These are phyloP conservation scores for Cyclostephanos tholiformis DNA, from an alignment of 108 stramenopile genomes.

Conservation along the genomic window DNA sequence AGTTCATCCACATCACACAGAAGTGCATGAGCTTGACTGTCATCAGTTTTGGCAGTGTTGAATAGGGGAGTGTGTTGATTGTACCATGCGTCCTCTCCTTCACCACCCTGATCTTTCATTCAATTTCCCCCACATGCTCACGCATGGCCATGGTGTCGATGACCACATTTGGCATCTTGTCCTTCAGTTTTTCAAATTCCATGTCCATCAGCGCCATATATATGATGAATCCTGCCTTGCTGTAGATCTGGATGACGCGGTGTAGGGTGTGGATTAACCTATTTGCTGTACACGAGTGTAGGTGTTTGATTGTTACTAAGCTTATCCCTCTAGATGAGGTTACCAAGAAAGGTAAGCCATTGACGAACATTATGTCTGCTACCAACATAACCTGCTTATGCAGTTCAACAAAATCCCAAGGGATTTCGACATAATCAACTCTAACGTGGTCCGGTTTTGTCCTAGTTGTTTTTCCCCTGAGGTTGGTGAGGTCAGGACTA, in stretches of 20 bases:
- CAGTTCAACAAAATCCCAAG: conserved; percentile 6
- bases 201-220: too few relatives aligned
- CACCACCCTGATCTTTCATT: too few relatives aligned
- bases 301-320: conserved; percentile 11
- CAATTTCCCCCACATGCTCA: too few relatives aligned
- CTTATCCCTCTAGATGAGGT: conserved; percentile 13
- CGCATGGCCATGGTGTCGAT: too few relatives aligned
- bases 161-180: too few relatives aligned
- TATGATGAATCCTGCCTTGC: too few relatives aligned
- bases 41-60: conserved; percentile 26
- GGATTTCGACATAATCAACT: conserved; percentile 7
- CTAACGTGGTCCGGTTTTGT: too few relatives aligned
- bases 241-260: too few relatives aligned
- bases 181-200: too few relatives aligned
- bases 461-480: background rate
- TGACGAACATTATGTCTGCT: conserved; percentile 31
- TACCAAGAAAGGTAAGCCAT: conserved; percentile 19
- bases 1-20: too few relatives aligned
- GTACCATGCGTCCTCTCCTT: background rate
- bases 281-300: conserved; percentile 5
- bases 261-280: background rate
- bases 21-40: too few relatives aligned
- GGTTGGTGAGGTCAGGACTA: too few relatives aligned
- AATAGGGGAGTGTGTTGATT: conserved; percentile 40
- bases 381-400: background rate